A percentile compares a stretch with the other conserved stretches of the same genome.
Conservation (phyloP, 2,329 filamentous ascomycete genomes). For the Aspergillus felis region DNA sequence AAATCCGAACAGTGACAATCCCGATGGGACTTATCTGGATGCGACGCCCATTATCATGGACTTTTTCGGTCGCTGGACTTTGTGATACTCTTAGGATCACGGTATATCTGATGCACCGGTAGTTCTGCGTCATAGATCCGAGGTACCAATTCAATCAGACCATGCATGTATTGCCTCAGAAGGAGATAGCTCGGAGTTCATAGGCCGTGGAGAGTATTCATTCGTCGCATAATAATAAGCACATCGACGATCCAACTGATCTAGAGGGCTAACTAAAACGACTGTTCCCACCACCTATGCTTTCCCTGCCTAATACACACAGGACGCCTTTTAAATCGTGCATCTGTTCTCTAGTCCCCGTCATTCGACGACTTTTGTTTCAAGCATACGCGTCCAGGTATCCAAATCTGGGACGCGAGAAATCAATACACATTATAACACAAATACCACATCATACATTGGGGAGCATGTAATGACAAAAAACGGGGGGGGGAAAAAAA, state of each 20-base stretch:
- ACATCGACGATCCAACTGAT: not conserved
- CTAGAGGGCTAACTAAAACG: not conserved
- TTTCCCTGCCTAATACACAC: not conserved
- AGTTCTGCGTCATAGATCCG: not conserved
- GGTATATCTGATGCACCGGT: not conserved
- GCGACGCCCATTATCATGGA: conserved; percentile 18
- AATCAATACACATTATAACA: not conserved
- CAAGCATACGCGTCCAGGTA: not conserved
- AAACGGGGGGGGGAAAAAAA: not conserved
- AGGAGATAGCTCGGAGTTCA: not conserved
- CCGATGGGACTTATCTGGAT: conserved; percentile 14
- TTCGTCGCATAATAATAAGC: not conserved
- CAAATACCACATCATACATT: not conserved
- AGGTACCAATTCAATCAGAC: not conserved
- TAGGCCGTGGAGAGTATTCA: not conserved
- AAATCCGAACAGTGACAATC: conserved; percentile 14
- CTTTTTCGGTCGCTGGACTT: conserved; percentile 15
- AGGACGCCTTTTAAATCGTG: not conserved
- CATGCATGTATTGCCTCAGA: not conserved
- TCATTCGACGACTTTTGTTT: not conserved
- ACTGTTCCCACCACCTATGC: not conserved
- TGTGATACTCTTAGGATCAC: not conserved
- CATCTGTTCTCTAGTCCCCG: not conserved
- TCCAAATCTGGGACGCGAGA: not conserved
- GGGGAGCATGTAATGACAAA: not conserved